A percentile compares a stretch with the other conserved stretches of the same genome.
Evolutionary conservation across 306 rosid genomes (phyloP).

Genomic region (Castanea mollissima): DNA sequence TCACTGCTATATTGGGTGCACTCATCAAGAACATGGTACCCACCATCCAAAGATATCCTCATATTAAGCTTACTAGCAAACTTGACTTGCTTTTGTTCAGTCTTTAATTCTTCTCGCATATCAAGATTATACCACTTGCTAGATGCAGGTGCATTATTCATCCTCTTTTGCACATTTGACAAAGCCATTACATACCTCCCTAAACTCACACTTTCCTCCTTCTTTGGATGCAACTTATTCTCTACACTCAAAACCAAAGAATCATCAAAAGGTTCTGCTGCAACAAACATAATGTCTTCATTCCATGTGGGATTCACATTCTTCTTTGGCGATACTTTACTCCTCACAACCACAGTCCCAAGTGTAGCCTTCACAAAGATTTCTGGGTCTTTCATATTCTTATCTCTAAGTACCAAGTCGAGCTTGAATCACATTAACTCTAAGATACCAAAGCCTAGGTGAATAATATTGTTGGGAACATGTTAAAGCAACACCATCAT

Average conservation of each 20-base stretch:
- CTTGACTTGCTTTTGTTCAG: constrained; percentile 32
- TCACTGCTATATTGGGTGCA: constrained; percentile 53
- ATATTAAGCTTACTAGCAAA: constrained; percentile 45
- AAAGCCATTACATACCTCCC: too few species aligned
- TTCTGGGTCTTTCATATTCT: neutral
- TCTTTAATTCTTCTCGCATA: neutral
- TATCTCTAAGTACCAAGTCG: too few species aligned
- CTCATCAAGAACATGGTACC: constrained; percentile 50
- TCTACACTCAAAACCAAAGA: too few species aligned
- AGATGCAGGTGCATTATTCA: neutral
- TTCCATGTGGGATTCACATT: constrained; percentile 12
- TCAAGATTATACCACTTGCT: constrained; percentile 25
- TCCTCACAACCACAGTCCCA: neutral
- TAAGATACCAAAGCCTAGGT: constrained; percentile 25
- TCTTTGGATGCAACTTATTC: too few species aligned
- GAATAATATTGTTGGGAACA: constrained; percentile 42
- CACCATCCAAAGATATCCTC: constrained; percentile 45
- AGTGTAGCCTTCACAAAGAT: neutral
- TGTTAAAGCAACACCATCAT: neutral
- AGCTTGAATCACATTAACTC: too few species aligned
- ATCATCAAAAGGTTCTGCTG: too few species aligned
- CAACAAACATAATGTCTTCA: too few species aligned
- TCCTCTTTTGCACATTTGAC: neutral
- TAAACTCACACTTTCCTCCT: too few species aligned
- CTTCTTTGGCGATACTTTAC: neutral